Conservation (phyloP, 257 asterid species). For the Nicotiana tabacum region DNA sequence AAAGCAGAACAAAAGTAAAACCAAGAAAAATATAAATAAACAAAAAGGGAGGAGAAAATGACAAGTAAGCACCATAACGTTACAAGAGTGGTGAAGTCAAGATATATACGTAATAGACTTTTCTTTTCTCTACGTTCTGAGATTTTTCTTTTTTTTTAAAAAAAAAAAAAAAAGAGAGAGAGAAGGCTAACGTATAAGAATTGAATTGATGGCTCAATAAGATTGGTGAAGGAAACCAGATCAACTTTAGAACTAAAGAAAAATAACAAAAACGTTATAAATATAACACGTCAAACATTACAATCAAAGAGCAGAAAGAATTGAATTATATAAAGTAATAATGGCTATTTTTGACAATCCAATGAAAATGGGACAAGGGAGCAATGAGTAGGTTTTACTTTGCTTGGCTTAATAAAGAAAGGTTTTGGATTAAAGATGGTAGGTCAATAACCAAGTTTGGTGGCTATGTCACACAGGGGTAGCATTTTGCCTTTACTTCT, state of each 20-base stretch:
- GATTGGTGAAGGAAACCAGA: background rate
- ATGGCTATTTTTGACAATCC: background rate
- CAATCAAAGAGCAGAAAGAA: background rate
- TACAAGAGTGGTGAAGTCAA: conserved; percentile 1
- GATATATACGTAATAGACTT: background rate
- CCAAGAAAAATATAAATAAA: background rate
- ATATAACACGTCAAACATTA: conserved; percentile 2
- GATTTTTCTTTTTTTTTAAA: background rate
- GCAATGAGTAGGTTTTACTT: conserved; percentile 6
- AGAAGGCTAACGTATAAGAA: background rate
- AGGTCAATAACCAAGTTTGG: conserved; percentile 9
- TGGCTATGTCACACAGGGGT: background rate
- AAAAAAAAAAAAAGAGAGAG: background rate
- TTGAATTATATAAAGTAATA: background rate
- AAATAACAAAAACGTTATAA: background rate
- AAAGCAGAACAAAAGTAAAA: background rate
- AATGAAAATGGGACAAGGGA: background rate
- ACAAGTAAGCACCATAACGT: background rate
- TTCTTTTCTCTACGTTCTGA: no score
- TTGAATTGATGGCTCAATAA: background rate
- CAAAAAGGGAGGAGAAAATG: background rate
- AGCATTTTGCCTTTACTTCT: background rate
- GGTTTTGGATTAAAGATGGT: background rate
- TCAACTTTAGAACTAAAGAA: background rate
- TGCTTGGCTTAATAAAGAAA: background rate